Conservation (phyloP, 768 basidiomycete genomes). For the Hydnum rufescens region DNA sequence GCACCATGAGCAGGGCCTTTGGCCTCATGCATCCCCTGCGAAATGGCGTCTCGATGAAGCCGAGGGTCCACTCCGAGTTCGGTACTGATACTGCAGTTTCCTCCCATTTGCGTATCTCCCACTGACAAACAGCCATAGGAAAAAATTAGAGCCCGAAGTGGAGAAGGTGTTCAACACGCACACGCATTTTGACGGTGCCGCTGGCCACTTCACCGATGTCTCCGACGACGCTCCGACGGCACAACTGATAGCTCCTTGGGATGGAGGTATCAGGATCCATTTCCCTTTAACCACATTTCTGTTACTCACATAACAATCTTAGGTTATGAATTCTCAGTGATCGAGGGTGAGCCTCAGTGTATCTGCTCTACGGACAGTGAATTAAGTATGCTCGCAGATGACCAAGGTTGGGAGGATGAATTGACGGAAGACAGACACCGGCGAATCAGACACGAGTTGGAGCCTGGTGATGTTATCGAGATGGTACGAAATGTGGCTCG, state of each 20-base stretch:
- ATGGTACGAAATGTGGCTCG: conserved; percentile 72
- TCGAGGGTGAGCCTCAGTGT: conserved; percentile 19
- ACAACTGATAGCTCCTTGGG: not conserved
- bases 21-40: conserved; percentile 36
- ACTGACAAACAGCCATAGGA: conserved; percentile 24
- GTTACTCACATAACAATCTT: not conserved
- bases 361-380: not conserved
- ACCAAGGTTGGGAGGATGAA: conserved; percentile 49
- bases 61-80: conserved; percentile 71
- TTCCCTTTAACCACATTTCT: not conserved
- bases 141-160: conserved; percentile 50
- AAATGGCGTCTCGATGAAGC: conserved; percentile 79
- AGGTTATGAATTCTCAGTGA: conserved; percentile 43
- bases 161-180: conserved; percentile 15
- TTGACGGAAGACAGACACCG: conserved; percentile 78
- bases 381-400: conserved; percentile 13
- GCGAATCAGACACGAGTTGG: conserved; percentile 66
- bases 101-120: conserved; percentile 4
- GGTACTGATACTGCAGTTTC: conserved; percentile 25
- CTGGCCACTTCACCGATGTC: not conserved
- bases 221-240: not conserved
- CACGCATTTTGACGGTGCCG: not conserved
- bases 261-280: not conserved
- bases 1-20: conserved; percentile 63
- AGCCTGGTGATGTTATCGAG: conserved; percentile 79